phyloP scores from a whole-genome alignment of 1,284 basidiomycete species.

The Rhizoctonia solani region DNA sequence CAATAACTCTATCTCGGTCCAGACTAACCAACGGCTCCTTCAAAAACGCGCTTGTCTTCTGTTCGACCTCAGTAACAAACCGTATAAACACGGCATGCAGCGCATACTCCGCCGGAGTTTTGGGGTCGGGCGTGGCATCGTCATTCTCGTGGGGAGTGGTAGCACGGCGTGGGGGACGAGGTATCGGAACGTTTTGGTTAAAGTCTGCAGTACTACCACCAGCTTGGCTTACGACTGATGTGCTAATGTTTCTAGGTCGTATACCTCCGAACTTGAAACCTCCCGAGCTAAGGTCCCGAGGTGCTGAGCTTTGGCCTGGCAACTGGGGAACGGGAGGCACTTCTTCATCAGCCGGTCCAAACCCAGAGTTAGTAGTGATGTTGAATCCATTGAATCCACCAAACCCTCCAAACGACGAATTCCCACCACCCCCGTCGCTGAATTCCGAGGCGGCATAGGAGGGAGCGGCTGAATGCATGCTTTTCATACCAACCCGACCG shows the following conservation, averaged over 20 bases:
- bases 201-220: slow-evolving; percentile 34
- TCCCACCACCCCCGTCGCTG: slow-evolving; percentile 30
- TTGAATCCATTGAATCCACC: slow-evolving; percentile 28
- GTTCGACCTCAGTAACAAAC: slow-evolving; percentile 77
- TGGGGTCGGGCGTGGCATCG: slow-evolving; percentile 39
- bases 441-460: slow-evolving; percentile 37
- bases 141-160: slow-evolving; percentile 29
- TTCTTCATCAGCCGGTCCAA: slow-evolving; percentile 26
- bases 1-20: background rate
- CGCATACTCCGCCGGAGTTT: slow-evolving; percentile 82
- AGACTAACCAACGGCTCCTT: slow-evolving; percentile 65
- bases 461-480: slow-evolving; percentile 36
- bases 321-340: slow-evolving; percentile 36
- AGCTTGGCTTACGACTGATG: slow-evolving; percentile 1
- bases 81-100: slow-evolving; percentile 84
- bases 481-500: background rate
- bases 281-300: background rate
- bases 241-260: slow-evolving; percentile 38
- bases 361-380: background rate
- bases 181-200: slow-evolving; percentile 16
- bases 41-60: slow-evolving; percentile 74
- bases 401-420: slow-evolving; percentile 18
- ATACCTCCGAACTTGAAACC: slow-evolving; percentile 63
- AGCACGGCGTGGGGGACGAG: slow-evolving; percentile 26
- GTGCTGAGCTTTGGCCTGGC: background rate